Conservation (phyloP, 306 rosid genomes). For the Lotus japonicus region DNA sequence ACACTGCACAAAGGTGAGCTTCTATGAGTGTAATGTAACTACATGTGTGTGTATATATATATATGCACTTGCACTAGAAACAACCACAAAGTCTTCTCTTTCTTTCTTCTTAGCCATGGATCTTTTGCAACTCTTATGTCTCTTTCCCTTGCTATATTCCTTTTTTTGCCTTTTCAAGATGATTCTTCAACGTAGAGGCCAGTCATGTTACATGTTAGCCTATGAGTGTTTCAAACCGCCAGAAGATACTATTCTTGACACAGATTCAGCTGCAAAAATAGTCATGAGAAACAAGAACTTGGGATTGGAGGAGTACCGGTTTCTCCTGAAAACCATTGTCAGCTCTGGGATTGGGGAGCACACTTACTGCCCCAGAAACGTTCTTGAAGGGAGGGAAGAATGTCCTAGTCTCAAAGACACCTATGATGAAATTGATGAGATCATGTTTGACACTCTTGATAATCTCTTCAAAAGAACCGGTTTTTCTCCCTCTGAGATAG, state of each 20-base stretch:
- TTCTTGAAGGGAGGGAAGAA: constrained; percentile 48
- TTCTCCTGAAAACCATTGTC: constrained; percentile 55
- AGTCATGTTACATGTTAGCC: constrained; percentile 60
- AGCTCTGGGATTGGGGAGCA: constrained; percentile 74
- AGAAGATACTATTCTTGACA: constrained; percentile 46
- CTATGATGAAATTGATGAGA: constrained; percentile 56
- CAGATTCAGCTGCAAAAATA: constrained; percentile 38
- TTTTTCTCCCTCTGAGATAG: constrained; percentile 52
- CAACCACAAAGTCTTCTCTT: background rate
- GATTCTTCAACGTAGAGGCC: constrained; percentile 39
- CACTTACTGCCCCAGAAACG: constrained; percentile 65
- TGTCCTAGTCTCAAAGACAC: constrained; percentile 34
- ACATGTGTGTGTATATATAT: constrained; percentile 8
- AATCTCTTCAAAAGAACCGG: constrained; percentile 39
- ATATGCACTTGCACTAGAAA: background rate
- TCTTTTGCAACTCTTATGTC: constrained; percentile 12
- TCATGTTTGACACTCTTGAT: constrained; percentile 66
- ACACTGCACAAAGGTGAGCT: background rate
- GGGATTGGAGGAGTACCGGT: constrained; percentile 56
- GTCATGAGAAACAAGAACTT: constrained; percentile 51
- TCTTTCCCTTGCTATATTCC: constrained; percentile 31
- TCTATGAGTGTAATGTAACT: no score
- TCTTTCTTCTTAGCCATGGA: constrained; percentile 29
- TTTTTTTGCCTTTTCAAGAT: constrained; percentile 24
- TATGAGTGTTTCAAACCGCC: constrained; percentile 66